Base-by-base conservation (phyloP, 1,284 basidiomycete genomes). In the Leccinum variabile region DNA sequence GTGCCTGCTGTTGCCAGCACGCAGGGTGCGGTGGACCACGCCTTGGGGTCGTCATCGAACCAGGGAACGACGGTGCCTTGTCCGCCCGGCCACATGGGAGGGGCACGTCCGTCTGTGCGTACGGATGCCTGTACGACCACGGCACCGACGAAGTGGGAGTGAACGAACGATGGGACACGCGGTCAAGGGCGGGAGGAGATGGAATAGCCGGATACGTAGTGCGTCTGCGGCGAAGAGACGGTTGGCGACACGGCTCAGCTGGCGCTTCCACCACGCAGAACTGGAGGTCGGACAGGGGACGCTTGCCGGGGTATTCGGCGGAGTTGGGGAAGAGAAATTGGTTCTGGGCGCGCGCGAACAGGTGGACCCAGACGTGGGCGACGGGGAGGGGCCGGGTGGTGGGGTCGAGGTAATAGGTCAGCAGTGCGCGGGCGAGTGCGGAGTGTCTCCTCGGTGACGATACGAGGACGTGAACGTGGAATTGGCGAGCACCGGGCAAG, bases 301-400 rank as follows among this genome's bases (percentile, higher is more conserved):
- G 84, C 79, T 98, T 98, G 37, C 84, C 84, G 1, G 76, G 53
- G 67, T 85, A 89, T 30, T 94, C 87, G 3, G 86, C 80, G n/a
- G 92, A 94, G 71, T 95, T 94, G 0, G 96, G 92, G 75, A 99
- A 98, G 33, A 99, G 81, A 74, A 99, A 99, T 73, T 98, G 95
- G 39, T 79, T 81, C 76, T 98, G 96, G 1, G 92, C 88, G 18
- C 95, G 84, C 2, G 97, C 97, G 71, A 99, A 97, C 33, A 98
- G 81, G 68, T 97, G 94, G 7, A 98, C 81, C 82, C 91, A 90
- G 5, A 95, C 72, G 64, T 84, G 76, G 52, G 79, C 72, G 35
- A 79, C 79, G 25, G 79, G 60, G 49, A 86, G 68, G n/a, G 89
- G 89, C 25, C 89, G 79, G 64, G 89, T 88, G 25, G 73, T 68